Evolutionary conservation across 116 monocot species (phyloP), one percentile per base, ranked within the genome.

Genomic region (Cymodocea nodosa): DNA sequence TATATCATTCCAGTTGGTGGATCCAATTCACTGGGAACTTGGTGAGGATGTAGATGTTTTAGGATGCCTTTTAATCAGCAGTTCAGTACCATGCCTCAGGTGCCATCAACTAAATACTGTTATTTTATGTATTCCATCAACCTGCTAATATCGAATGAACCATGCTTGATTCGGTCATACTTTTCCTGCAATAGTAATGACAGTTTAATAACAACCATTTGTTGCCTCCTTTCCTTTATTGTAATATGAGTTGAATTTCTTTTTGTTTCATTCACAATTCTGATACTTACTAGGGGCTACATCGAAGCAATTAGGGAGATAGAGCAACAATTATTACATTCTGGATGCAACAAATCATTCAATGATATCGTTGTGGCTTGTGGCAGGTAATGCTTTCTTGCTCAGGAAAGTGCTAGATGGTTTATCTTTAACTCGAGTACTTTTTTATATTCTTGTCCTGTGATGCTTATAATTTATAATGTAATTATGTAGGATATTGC

Each of bases 1-100:
- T 97, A 90, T 75, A 74, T 97, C 52, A 97, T 97, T 75, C 95
- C 95, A 67, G 91, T 90, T 75, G 95, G 95, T 50, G 95, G 95
- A 80, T 97, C 95, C 60, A 97, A 97, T 74, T 87, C 95, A 50
- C 80, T 97, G 23, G 95, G 95, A 67, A 97, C 85, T 62, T 97
- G 95, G 95, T 97, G 75, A 84, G 85, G 6, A n/a, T 61, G 62
- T 44, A 44, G 44, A 61, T 70, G 6, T 35, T 48, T 67, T 66
- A 35, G 51, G 49, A 63, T 50, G 0, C 15, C 51, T 66, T 66
- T 19, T 23, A 19, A 6, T 64, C 22, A 24, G 15, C 50, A 10
- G 12, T 20, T 10, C 19, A 50, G 19, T 23, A 23, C 20, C 0
- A 64, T 4, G n/a, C 16, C 4, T 62, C 19, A 17, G 35, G 16